Evolutionary conservation across 139 green algal species (phyloP), one percentile per base, ranked within the genome.

Genomic region (Dunaliella sp.): DNA sequence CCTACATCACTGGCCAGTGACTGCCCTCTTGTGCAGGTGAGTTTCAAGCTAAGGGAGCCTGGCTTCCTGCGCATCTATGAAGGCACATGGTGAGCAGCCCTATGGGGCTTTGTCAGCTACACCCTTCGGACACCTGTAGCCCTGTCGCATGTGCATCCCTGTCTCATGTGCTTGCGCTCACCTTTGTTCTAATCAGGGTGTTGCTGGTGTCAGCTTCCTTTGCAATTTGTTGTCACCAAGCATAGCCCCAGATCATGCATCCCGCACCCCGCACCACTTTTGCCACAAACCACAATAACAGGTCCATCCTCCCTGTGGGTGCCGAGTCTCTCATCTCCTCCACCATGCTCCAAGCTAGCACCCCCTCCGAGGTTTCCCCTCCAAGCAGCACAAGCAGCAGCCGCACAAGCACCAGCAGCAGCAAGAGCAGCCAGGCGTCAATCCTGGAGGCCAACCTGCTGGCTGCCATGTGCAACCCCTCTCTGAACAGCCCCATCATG

Each of bases 31-130:
- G n/a, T n/a, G 25, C 81, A 90, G 87, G 87, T 90, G 25, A 87
- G 75, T 1, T 93, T 93, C 87, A 83, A 73, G n/a, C 87, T 93
- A 21, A 80, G 90, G 0, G 90, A 93, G 85, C 88, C 90, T 30
- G 90, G 90, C 81, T 93, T 93, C 85, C 87, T 93, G 32, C 48
- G 78, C 1, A 36, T 38, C 35, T 93, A 93, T 37, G 90, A 93
- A 82, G 85, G 88, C 33, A 65, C 48, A 7, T 65, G 48, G 48
- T n/a, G n/a, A n/a, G n/a, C n/a, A n/a, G n/a, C n/a, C n/a, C n/a
- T n/a, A n/a, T n/a, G n/a, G n/a, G n/a, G n/a, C n/a, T n/a, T n/a
- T n/a, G n/a, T n/a, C n/a, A n/a, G n/a, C n/a, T n/a, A n/a, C n/a
- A n/a, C n/a, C n/a, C n/a, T n/a, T n/a, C n/a, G n/a, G n/a, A n/a